Conservation (phyloP, 768 basidiomycete genomes). For the Phanerochaete sordida region DNA sequence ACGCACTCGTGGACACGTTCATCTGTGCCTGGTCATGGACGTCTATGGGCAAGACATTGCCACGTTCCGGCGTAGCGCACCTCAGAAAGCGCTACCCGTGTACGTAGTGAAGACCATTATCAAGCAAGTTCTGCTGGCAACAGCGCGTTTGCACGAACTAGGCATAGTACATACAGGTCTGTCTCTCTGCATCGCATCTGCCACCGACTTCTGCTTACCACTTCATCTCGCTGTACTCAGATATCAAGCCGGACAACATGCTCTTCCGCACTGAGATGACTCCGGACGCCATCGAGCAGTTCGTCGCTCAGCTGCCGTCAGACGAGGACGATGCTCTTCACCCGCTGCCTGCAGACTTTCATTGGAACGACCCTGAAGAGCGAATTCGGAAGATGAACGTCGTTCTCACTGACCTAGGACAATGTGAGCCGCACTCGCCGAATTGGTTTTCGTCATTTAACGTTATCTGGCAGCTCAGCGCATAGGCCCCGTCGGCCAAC, state of each 20-base stretch:
- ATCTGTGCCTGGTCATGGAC: conserved; percentile 21
- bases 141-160: conserved; percentile 14
- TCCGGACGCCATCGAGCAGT: conserved; percentile 9
- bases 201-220: too few species aligned
- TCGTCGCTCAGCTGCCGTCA: not conserved
- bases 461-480: not conserved
- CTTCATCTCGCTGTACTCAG: conserved; percentile 8
- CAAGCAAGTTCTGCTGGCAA: conserved; percentile 9
- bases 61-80: conserved; percentile 18
- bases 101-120: conserved; percentile 17
- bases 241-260: conserved; percentile 26
- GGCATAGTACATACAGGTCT: conserved; percentile 22
- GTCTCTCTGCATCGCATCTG: not conserved
- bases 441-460: not conserved
- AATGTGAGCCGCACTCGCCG: conserved; percentile 11
- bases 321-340: conserved; percentile 9
- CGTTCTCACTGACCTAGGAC: conserved; percentile 18
- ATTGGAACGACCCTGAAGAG: conserved; percentile 11
- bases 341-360: conserved; percentile 16
- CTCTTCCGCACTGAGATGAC: conserved; percentile 16
- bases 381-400: conserved; percentile 9
- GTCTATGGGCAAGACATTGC: conserved; percentile 19
- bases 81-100: conserved; percentile 15
- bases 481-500: conserved; percentile 18
- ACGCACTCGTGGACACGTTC: conserved; percentile 11